Percentiles rank a stretch among this genome's conserved stretches.
Evolutionary conservation across 2,329 filamentous ascomycete species (phyloP).

Genomic region (Aspergillus sp.): DNA sequence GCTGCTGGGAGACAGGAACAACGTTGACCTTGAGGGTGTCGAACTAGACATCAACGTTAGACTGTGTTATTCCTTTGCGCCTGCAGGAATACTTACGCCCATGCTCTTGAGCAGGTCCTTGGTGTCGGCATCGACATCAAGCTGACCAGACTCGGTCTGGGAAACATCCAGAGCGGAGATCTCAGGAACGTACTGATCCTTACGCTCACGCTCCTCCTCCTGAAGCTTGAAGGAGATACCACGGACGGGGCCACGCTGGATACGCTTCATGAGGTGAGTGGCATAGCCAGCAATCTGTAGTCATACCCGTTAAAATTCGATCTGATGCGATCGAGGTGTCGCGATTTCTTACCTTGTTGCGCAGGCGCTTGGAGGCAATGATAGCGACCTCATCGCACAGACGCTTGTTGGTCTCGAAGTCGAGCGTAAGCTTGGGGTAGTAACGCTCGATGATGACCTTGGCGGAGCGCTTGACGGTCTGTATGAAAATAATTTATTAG

Average conservation of each 20-base stretch:
- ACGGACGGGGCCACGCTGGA: conserved; percentile 97
- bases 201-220: conserved; percentile 99
- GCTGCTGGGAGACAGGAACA: conserved; percentile 82
- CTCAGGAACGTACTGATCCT: conserved; percentile 99
- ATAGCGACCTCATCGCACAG: conserved; percentile 99
- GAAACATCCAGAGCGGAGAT: conserved; percentile 97
- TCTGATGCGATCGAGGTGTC: neutral
- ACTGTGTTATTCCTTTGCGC: neutral
- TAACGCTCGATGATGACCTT: conserved; percentile 99
- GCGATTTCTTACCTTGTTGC: conserved; percentile 78
- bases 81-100: conserved; percentile 68
- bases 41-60: conserved; percentile 63
- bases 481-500: neutral
- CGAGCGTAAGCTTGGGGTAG: conserved; percentile 96
- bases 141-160: conserved; percentile 86
- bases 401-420: conserved; percentile 99
- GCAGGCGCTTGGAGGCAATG: conserved; percentile 96
- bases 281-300: conserved; percentile 95
- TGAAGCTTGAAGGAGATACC: conserved; percentile 99
- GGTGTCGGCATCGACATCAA: conserved; percentile 95
- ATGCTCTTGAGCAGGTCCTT: conserved; percentile 99
- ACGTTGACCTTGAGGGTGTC: conserved; percentile 97
- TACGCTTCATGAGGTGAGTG: conserved; percentile 99
- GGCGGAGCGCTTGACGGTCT: conserved; percentile 78
- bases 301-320: conserved; percentile 1